Percentiles rank a stretch among this genome's conserved stretches.
Conservation (phyloP, 2,329 filamentous ascomycete species). For the Beauveria pseudobassiana region DNA sequence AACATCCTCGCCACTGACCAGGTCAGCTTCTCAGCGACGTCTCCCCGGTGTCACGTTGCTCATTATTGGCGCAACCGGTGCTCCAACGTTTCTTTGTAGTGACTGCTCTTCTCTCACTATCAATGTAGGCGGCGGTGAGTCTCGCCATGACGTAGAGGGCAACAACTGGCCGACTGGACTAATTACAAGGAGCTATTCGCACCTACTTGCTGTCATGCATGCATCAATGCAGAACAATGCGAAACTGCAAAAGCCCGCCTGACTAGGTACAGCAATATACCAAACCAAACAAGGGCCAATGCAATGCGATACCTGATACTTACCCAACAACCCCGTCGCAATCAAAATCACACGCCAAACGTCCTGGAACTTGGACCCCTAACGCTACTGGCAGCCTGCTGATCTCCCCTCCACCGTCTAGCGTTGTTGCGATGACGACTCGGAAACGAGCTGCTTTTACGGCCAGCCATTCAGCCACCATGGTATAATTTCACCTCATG, state of each 20-base stretch:
- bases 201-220: no score
- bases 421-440: neutral
- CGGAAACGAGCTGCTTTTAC: neutral
- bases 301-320: neutral
- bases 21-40: neutral
- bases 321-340: neutral
- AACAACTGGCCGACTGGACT: neutral
- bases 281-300: neutral
- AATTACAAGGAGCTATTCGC: no score
- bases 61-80: neutral
- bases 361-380: neutral
- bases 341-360: neutral
- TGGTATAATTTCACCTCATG: neutral
- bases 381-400: neutral
- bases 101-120: no score
- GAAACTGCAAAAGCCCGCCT: no score
- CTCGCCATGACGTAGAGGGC: neutral
- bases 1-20: neutral
- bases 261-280: neutral
- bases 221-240: no score
- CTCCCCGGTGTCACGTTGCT: slow-evolving; percentile 1
- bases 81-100: no score
- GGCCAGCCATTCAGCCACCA: neutral
- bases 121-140: neutral
- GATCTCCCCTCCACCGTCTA: slow-evolving; percentile 1